A percentile compares a stretch with the other conserved stretches of the same genome.
These are phyloP conservation scores for Leucosporidium scottii DNA, from an alignment of 768 basidiomycete genomes.

Conservation along the genomic window DNA sequence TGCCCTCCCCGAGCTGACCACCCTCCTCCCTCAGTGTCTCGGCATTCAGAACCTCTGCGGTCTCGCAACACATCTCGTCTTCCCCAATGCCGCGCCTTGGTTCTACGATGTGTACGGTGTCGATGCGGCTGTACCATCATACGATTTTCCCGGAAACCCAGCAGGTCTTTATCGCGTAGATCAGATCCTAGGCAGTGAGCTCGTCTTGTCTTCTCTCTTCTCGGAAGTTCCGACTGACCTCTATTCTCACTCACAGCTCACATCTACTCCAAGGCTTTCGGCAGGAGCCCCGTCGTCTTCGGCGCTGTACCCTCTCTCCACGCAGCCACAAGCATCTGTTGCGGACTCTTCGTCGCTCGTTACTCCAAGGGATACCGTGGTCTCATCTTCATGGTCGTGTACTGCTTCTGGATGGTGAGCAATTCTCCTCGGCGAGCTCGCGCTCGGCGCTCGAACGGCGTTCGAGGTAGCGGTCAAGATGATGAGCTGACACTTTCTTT, in stretches of 20 bases:
- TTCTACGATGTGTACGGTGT: constrained; percentile 32
- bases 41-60: constrained; percentile 28
- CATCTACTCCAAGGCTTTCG: constrained; percentile 31
- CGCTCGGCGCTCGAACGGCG: too few species aligned
- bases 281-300: constrained; percentile 26
- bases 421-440: too few species aligned
- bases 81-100: constrained; percentile 30
- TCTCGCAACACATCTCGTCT: constrained; percentile 26
- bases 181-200: constrained; percentile 27
- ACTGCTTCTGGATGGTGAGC: constrained; percentile 18
- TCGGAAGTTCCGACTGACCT: too few species aligned
- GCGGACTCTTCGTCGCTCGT: constrained; percentile 18
- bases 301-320: constrained; percentile 30
- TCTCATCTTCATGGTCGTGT: constrained; percentile 14
- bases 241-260: constrained; percentile 10
- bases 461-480: too few species aligned
- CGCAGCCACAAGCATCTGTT: constrained; percentile 30
- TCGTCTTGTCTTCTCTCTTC: too few species aligned
- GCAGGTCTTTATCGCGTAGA: constrained; percentile 28
- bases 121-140: constrained; percentile 29
- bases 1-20: too few species aligned
- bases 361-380: constrained; percentile 25
- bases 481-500: not conserved
- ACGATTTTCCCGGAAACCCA: constrained; percentile 27
- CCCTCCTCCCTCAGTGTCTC: constrained; percentile 16